Conservation (phyloP, 352 stramenopile species). For the Phytopythium cucurbitacearum region DNA sequence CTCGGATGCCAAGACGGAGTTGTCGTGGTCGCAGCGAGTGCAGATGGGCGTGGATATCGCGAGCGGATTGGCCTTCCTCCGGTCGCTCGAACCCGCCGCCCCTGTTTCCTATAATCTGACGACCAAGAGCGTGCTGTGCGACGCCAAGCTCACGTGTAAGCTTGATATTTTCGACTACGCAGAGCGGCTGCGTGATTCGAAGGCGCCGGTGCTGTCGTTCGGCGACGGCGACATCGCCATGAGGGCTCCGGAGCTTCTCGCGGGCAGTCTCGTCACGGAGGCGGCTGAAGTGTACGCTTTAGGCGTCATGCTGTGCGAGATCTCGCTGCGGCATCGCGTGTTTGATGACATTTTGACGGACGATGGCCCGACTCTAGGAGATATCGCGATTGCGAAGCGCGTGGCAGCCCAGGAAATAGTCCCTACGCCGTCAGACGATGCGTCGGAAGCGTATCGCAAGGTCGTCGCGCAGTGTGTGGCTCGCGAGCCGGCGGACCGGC, state of each 20-base stretch:
- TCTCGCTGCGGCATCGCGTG: conserved; percentile 38
- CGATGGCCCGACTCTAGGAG: conserved; percentile 44
- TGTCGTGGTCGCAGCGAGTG: conserved; percentile 48
- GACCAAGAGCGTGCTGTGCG: conserved; percentile 52
- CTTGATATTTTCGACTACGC: conserved; percentile 75
- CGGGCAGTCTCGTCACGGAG: conserved; percentile 30
- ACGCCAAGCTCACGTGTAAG: conserved; percentile 60
- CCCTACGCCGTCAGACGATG: conserved; percentile 36
- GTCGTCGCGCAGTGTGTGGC: conserved; percentile 38
- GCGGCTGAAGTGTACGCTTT: conserved; percentile 67
- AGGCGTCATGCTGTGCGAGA: conserved; percentile 70
- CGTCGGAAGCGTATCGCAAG: conserved; percentile 36
- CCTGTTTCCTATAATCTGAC: conserved; percentile 49
- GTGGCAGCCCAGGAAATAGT: conserved; percentile 35
- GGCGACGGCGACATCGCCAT: conserved; percentile 54
- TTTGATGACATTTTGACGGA: conserved; percentile 44
- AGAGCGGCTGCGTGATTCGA: conserved; percentile 37
- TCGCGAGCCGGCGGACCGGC: conserved; percentile 46
- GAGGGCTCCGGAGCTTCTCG: conserved; percentile 56
- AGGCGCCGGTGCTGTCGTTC: conserved; percentile 33
- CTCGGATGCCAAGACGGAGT: conserved; percentile 33
- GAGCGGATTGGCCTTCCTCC: conserved; percentile 44
- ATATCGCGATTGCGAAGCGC: conserved; percentile 59
- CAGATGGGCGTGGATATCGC: conserved; percentile 52
- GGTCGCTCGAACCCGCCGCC: conserved; percentile 22